Evolutionary conservation across 805 yeast species (phyloP).

Genomic region (Saccharomycopsis sp.): DNA sequence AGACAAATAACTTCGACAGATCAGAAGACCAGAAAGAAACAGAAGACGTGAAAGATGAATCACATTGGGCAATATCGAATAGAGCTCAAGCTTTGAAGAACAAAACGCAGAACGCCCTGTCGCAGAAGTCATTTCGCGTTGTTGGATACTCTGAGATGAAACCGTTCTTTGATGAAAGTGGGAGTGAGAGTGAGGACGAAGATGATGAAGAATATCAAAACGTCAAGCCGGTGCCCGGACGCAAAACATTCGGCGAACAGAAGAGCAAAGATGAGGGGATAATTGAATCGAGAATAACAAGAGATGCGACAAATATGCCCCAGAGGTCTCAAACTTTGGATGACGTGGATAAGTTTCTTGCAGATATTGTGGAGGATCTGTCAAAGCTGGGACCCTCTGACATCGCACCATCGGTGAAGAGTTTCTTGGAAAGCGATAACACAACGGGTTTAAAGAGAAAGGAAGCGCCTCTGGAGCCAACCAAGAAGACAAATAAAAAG

Average conservation of each 20-base stretch:
- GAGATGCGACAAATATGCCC: too few relatives aligned
- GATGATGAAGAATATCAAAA: not conserved
- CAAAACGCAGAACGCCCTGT: too few relatives aligned
- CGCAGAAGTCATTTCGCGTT: slow-evolving; percentile 2
- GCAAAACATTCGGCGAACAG: slow-evolving; percentile 1
- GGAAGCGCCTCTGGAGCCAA: not conserved
- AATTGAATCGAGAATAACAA: not conserved
- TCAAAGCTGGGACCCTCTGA: not conserved
- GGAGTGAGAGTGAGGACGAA: slow-evolving; percentile 7
- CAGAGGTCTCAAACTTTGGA: not conserved
- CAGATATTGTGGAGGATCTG: slow-evolving; percentile 1
- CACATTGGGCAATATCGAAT: slow-evolving; percentile 11
- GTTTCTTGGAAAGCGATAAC: not conserved
- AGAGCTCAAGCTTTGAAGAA: slow-evolving; percentile 1
- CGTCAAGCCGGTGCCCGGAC: not conserved
- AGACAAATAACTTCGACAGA: slow-evolving; percentile 3
- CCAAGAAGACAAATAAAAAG: too few relatives aligned
- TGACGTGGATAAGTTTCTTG: not conserved
- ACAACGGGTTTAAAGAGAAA: not conserved
- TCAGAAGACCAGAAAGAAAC: slow-evolving; percentile 3
- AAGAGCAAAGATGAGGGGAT: not conserved
- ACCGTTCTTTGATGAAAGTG: slow-evolving; percentile 16
- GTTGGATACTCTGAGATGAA: slow-evolving; percentile 16
- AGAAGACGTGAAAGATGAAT: not conserved
- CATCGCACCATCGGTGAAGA: slow-evolving; percentile 4